Evolutionary conservation across 352 stramenopile genomes (phyloP).

Genomic region (Globisporangium irregulare): DNA sequence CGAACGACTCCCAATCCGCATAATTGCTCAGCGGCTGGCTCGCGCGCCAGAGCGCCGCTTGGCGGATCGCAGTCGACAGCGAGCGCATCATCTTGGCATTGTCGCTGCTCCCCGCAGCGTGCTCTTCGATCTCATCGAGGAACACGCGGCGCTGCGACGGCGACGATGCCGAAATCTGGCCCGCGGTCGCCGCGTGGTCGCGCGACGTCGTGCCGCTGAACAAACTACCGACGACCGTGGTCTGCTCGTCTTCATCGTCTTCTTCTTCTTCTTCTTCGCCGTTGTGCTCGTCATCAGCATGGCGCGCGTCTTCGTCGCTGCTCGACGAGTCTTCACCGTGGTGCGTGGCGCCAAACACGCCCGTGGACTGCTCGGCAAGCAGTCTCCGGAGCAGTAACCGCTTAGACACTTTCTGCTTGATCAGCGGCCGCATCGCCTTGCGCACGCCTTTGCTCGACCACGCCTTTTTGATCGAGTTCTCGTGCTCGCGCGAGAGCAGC

Average conservation of each 20-base stretch:
- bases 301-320: slow-evolving; percentile 65
- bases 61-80: slow-evolving; percentile 71
- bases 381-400: slow-evolving; percentile 70
- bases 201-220: slow-evolving; percentile 64
- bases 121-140: slow-evolving; percentile 72
- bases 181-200: slow-evolving; percentile 33
- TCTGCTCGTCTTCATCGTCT: slow-evolving; percentile 67
- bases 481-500: slow-evolving; percentile 79
- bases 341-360: slow-evolving; percentile 26
- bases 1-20: slow-evolving; percentile 63
- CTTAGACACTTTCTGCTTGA: slow-evolving; percentile 87
- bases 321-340: slow-evolving; percentile 68
- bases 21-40: slow-evolving; percentile 70
- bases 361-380: slow-evolving; percentile 66
- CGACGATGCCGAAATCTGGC: background rate
- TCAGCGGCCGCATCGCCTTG: slow-evolving; percentile 81
- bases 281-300: slow-evolving; percentile 40
- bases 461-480: slow-evolving; percentile 86
- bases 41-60: slow-evolving; percentile 73
- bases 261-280: slow-evolving; percentile 31
- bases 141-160: slow-evolving; percentile 36
- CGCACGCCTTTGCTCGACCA: slow-evolving; percentile 86
- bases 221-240: slow-evolving; percentile 74
- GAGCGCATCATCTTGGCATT: slow-evolving; percentile 72
- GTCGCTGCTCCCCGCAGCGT: slow-evolving; percentile 48